phyloP scores from a whole-genome alignment of 352 stramenopile genomes.

The Phytophthora europaea region DNA sequence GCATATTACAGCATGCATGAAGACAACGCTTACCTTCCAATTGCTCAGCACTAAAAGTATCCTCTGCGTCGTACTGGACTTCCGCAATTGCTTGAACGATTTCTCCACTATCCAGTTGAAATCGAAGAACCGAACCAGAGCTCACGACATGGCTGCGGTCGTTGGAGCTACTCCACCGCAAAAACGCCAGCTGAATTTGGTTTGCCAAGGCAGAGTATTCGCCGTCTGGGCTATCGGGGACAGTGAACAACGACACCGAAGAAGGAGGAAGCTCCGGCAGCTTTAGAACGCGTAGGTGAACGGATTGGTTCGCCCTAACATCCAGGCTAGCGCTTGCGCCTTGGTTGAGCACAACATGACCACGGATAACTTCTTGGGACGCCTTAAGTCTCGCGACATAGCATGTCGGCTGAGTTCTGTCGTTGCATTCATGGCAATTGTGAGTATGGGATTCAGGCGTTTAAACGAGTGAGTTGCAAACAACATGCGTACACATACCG shows the following conservation, averaged over 20 bases:
- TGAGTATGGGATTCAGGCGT: slow-evolving; percentile 4
- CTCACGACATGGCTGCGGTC: slow-evolving; percentile 33
- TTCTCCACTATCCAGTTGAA: slow-evolving; percentile 23
- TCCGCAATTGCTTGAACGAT: slow-evolving; percentile 44
- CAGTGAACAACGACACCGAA: slow-evolving; percentile 40
- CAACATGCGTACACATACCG: slow-evolving; percentile 9
- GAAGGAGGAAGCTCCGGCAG: slow-evolving; percentile 52
- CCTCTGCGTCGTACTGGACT: slow-evolving; percentile 55
- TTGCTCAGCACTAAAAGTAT: slow-evolving; percentile 49
- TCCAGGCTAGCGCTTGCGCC: slow-evolving; percentile 27
- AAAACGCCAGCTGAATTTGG: slow-evolving; percentile 46
- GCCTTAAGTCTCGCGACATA: slow-evolving; percentile 57
- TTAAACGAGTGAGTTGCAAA: background rate
- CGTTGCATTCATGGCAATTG: background rate
- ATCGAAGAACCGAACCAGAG: slow-evolving; percentile 45
- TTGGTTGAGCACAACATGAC: slow-evolving; percentile 51
- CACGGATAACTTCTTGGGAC: slow-evolving; percentile 40
- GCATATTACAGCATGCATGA: background rate
- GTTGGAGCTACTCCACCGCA: slow-evolving; percentile 36
- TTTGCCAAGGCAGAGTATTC: slow-evolving; percentile 5
- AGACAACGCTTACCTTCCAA: slow-evolving; percentile 51
- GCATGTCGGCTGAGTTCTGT: slow-evolving; percentile 29
- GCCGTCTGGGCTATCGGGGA: slow-evolving; percentile 12
- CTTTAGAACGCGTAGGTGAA: slow-evolving; percentile 67
- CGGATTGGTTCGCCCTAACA: slow-evolving; percentile 18